Evolutionary conservation across 2,329 filamentous ascomycete species (phyloP).

Genomic region (Talaromyces atroroseus): DNA sequence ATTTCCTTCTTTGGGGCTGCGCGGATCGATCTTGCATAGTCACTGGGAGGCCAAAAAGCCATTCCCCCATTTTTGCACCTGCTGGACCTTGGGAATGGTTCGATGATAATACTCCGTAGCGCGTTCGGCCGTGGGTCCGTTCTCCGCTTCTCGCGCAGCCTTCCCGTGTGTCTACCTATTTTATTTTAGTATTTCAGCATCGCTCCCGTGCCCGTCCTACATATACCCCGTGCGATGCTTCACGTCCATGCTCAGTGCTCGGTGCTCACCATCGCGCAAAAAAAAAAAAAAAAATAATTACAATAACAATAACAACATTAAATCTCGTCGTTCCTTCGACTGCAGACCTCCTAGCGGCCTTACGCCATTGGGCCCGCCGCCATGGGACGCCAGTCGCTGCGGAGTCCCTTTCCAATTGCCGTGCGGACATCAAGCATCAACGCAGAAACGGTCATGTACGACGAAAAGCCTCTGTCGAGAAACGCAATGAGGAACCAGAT

Average conservation of each 20-base stretch:
- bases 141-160: not conserved
- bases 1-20: not conserved
- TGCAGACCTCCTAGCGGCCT: not conserved
- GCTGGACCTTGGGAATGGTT: no score
- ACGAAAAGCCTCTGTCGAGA: not conserved
- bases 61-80: no score
- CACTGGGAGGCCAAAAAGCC: no score
- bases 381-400: constrained; percentile 15
- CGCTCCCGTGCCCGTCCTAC: not conserved
- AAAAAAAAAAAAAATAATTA: no score
- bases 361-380: not conserved
- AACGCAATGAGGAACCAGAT: not conserved
- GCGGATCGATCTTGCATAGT: not conserved
- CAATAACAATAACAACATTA: no score
- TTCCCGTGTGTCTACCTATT: not conserved
- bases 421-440: constrained; percentile 14
- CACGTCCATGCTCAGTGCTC: not conserved
- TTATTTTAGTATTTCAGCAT: not conserved
- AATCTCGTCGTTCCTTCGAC: no score
- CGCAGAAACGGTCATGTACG: constrained; percentile 8
- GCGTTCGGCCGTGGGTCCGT: not conserved
- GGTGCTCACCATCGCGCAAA: not conserved
- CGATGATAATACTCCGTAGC: not conserved
- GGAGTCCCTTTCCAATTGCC: constrained; percentile 11
- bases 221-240: not conserved